Base-by-base conservation (phyloP, 2,329 filamentous ascomycete species). In the Nothomitra cinnamomea region DNA sequence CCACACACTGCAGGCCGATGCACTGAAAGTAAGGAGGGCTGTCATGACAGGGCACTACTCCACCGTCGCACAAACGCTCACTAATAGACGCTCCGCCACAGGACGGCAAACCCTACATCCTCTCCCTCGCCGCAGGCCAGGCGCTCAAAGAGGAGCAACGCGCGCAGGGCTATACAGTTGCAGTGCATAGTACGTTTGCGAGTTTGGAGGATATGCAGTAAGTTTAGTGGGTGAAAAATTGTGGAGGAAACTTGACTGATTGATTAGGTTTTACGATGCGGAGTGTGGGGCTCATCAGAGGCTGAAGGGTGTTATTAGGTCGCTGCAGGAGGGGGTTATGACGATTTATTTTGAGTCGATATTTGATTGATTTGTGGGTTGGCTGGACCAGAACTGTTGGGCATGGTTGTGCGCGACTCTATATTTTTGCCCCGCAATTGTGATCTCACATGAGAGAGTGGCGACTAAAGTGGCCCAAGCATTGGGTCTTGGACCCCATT, bases 51-150 rank as follows among this genome's bases (percentile, higher is more conserved):
- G 3, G 13, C 4, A 4, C 38, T 4, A 4, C 5, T 41, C 5
- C 15, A 41, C 15, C 15, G 38, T n/a, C 17, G 13, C 13, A 41
- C 17, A 15, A 41, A 41, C 15, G 7, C 7, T 15, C 35, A 41
- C 17, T 41, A n/a, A 41, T 19, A n/a, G 38, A 19, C 5, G 15
- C 13, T 15, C 17, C 38, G 13, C 17, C 38, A 41, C 38, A 48
- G 43, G 38, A 51, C 38, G 49, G 49, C 25, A 22, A 38, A 19
- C 49, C 51, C 12, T 53, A 53, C 24, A 45, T 53, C 40, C 15
- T 48, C 17, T 48, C 36, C 4, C 6, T 45, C 4, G 24, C 28
- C 21, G 51, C 40, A 6, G 51, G 51, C 2, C 35, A 40, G 25
- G 21, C 51, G n/a, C 22, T 53, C 22, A 32, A 4, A 4, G 36